These are phyloP conservation scores for Apiotrichum montevideense DNA, from an alignment of 1,284 basidiomycete species.

Conservation along the genomic window DNA sequence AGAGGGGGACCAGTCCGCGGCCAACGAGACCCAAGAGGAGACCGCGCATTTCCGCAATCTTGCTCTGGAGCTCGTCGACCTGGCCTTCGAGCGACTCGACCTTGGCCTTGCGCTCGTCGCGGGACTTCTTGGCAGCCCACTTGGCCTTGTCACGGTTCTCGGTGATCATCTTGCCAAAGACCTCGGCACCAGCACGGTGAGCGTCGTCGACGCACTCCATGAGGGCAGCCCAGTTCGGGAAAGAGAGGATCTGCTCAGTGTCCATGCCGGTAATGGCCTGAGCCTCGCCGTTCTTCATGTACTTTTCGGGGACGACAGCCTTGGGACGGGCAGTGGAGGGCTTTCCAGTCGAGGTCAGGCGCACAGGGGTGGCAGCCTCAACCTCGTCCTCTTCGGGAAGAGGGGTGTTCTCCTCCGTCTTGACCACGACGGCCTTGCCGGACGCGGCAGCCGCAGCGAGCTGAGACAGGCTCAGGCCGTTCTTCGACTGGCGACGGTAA, in stretches of 20 bases:
- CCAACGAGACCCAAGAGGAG: slow-evolving; percentile 25
- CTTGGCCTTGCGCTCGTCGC: slow-evolving; percentile 36
- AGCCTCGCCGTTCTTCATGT: slow-evolving; percentile 35
- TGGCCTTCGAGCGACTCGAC: slow-evolving; percentile 34
- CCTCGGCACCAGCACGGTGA: slow-evolving; percentile 22
- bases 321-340: slow-evolving; percentile 36
- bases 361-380: slow-evolving; percentile 11
- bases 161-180: slow-evolving; percentile 37
- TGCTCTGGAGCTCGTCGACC: slow-evolving; percentile 24
- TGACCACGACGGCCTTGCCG: slow-evolving; percentile 7
- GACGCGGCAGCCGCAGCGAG: slow-evolving; percentile 19
- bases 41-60: slow-evolving; percentile 23
- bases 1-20: slow-evolving; percentile 21
- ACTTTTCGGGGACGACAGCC: slow-evolving; percentile 37
- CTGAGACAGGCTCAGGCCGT: slow-evolving; percentile 17
- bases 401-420: background rate
- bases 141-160: slow-evolving; percentile 39
- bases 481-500: slow-evolving; percentile 24
- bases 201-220: slow-evolving; percentile 26
- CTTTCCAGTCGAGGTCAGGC: slow-evolving; percentile 31
- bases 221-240: slow-evolving; percentile 27
- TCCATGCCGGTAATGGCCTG: slow-evolving; percentile 31
- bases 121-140: slow-evolving; percentile 39
- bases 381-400: slow-evolving; percentile 6
- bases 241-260: slow-evolving; percentile 25